Evolutionary conservation across 2,329 filamentous ascomycete species (phyloP).

Genomic region (Sclerotinia nivalis): DNA sequence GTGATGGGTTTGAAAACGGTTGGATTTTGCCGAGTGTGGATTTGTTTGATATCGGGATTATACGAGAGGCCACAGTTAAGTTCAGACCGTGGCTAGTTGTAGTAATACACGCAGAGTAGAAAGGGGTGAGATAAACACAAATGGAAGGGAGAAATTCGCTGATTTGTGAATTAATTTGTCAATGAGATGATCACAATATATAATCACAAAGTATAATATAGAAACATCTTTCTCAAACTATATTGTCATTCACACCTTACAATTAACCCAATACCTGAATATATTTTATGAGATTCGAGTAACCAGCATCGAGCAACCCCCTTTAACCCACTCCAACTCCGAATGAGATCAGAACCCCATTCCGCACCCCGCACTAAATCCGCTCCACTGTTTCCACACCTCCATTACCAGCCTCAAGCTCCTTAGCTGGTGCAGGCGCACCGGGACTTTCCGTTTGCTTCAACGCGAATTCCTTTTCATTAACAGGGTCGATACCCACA

Average conservation of each 20-base stretch:
- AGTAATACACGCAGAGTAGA: neutral
- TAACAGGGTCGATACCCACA: constrained; percentile 24
- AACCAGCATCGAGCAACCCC: neutral
- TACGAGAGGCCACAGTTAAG: neutral
- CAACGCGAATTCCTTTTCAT: constrained; percentile 25
- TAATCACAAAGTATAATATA: neutral
- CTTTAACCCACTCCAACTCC: neutral
- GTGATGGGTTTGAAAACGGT: neutral
- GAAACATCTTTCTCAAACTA: neutral
- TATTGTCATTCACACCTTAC: neutral
- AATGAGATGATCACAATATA: neutral
- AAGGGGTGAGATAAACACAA: neutral
- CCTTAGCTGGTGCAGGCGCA: neutral
- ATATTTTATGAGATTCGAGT: neutral
- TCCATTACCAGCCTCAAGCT: neutral
- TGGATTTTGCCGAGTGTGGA: too few relatives aligned
- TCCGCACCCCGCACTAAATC: neutral
- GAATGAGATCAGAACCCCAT: neutral
- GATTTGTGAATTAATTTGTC: neutral
- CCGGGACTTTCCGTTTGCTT: neutral
- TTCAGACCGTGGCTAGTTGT: too few relatives aligned
- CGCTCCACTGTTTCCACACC: neutral
- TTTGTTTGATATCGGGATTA: neutral
- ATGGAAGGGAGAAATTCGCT: neutral
- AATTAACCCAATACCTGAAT: neutral